These are phyloP conservation scores for Chaetomiaceae sp. DNA, from an alignment of 2,329 filamentous ascomycete genomes.

Conservation along the genomic window DNA sequence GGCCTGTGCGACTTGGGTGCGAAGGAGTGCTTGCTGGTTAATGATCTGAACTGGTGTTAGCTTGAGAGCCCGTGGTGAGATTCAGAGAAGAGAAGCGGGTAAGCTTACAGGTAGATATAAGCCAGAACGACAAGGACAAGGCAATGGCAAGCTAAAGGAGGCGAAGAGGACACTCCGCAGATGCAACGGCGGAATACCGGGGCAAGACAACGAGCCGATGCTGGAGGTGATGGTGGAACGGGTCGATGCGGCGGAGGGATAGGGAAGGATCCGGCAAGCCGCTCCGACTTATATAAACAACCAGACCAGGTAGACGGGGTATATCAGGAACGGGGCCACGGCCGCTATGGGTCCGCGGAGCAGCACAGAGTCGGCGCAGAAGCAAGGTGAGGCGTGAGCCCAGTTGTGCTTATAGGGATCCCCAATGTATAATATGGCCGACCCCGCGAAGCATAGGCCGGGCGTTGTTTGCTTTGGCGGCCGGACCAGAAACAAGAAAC, in stretches of 20 bases:
- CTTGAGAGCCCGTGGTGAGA: too few relatives aligned
- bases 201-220: constrained; percentile 6
- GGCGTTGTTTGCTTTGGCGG: constrained; percentile 9
- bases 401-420: constrained; percentile 9
- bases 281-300: constrained; percentile 20
- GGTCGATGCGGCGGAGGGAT: constrained; percentile 1
- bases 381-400: constrained; percentile 16
- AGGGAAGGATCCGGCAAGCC: constrained; percentile 5
- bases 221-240: constrained; percentile 12
- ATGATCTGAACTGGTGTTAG: not conserved
- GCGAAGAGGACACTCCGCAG: constrained; percentile 9
- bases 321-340: constrained; percentile 15
- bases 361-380: constrained; percentile 8
- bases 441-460: not conserved
- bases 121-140: not conserved
- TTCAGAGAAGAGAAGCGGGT: not conserved
- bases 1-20: not conserved
- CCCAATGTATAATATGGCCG: constrained; percentile 10
- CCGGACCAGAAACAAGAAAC: constrained; percentile 14
- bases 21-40: not conserved
- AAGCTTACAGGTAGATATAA: constrained; percentile 12
- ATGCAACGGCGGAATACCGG: constrained; percentile 17
- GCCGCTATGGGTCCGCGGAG: constrained; percentile 15
- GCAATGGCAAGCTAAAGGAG: constrained; percentile 4
- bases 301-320: constrained; percentile 10